Evolutionary conservation across 768 basidiomycete species (phyloP).

Genomic region (Xerocomellus intermedius): DNA sequence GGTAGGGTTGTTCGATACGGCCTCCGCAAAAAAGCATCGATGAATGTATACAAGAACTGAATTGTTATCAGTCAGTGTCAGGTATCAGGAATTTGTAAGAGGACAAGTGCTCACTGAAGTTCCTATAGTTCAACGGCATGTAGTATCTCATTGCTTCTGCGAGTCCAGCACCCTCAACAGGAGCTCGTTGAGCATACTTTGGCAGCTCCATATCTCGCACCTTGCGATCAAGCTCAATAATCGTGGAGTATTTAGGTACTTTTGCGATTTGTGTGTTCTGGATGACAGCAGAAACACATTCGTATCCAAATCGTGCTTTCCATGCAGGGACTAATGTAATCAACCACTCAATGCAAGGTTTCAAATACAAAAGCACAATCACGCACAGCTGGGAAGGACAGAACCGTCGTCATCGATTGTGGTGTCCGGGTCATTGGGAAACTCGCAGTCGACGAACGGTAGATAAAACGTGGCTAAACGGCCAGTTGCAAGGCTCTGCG

Average conservation of each 20-base stretch:
- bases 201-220: constrained; percentile 69
- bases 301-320: constrained; percentile 67
- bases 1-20: constrained; percentile 57
- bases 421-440: constrained; percentile 59
- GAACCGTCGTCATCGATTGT: constrained; percentile 59
- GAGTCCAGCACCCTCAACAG: constrained; percentile 50
- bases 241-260: constrained; percentile 59
- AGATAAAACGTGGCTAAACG: constrained; percentile 66
- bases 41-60: constrained; percentile 72
- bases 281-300: constrained; percentile 66
- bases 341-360: not conserved
- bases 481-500: constrained; percentile 66
- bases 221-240: constrained; percentile 62
- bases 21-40: constrained; percentile 75
- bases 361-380: not conserved
- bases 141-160: constrained; percentile 68
- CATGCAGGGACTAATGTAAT: constrained; percentile 54
- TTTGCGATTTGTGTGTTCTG: constrained; percentile 65
- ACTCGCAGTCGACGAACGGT: constrained; percentile 70
- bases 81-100: not conserved
- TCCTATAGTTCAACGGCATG: constrained; percentile 73
- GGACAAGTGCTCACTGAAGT: constrained; percentile 49
- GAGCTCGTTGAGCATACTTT: constrained; percentile 51
- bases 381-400: constrained; percentile 58
- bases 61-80: not conserved